phyloP scores from a whole-genome alignment of 192 early-diverging fungal species.

The Linnemannia zychae region DNA sequence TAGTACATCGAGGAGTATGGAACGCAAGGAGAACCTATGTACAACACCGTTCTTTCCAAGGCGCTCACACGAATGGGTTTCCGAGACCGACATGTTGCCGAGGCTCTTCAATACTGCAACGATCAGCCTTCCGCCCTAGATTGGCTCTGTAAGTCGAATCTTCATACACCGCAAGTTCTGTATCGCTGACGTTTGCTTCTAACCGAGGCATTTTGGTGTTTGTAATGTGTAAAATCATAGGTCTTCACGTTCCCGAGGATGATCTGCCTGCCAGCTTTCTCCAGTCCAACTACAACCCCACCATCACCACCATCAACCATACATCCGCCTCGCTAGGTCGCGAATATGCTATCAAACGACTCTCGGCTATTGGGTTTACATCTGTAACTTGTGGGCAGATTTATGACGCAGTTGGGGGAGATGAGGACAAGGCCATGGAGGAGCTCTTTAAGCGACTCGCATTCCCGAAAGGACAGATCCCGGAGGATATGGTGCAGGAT shows the following conservation, averaged over 20 bases:
- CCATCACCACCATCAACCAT: slow-evolving; percentile 65
- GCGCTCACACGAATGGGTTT: slow-evolving; percentile 77
- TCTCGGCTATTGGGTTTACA: slow-evolving; percentile 72
- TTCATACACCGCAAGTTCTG: background rate
- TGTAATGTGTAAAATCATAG: too few relatives aligned
- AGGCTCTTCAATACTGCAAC: slow-evolving; percentile 74
- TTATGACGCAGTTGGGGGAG: slow-evolving; percentile 55
- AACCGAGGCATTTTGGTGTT: too few relatives aligned
- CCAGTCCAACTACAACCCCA: slow-evolving; percentile 65
- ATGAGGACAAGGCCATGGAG: slow-evolving; percentile 69
- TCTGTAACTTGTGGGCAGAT: slow-evolving; percentile 61
- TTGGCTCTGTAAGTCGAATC: slow-evolving; percentile 79
- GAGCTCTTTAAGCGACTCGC: slow-evolving; percentile 66
- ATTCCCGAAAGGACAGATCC: slow-evolving; percentile 59
- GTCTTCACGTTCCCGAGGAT: slow-evolving; percentile 90
- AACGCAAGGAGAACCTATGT: slow-evolving; percentile 38
- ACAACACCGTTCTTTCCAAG: slow-evolving; percentile 47
- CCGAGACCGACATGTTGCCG: slow-evolving; percentile 74
- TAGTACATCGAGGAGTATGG: slow-evolving; percentile 58
- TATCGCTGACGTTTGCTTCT: background rate
- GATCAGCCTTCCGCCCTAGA: slow-evolving; percentile 72
- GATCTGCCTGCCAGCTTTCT: slow-evolving; percentile 71
- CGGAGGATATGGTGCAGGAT: slow-evolving; percentile 51
- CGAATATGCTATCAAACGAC: slow-evolving; percentile 73
- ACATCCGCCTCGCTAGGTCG: slow-evolving; percentile 65